Evolutionary conservation across 176 grass and related monocot genomes (phyloP), one percentile per base, ranked within the genome.

Genomic region (Musa acuminata): DNA sequence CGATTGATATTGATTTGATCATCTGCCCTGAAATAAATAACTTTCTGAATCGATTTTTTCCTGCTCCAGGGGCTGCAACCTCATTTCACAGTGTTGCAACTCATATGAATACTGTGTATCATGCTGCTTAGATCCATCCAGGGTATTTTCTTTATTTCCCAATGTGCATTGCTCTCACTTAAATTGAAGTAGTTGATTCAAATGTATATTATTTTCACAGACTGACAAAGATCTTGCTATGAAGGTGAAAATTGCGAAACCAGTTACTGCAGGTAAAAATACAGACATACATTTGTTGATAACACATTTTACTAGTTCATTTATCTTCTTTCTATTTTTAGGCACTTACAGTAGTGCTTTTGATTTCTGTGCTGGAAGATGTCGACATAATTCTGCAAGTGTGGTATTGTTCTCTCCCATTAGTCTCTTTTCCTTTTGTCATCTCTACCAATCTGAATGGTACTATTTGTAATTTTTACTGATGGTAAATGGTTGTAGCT

Each of bases 61-160:
- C 69, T 78, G 63, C 58, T 85, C 8, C 87, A 98, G 95, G 75
- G 90, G 95, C 55, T 98, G 95, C 84, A 84, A 91, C 55, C 82
- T 82, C 78, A 82, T 75, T 66, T 84, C 65, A 65, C 84, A 86
- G 49, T 98, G 95, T 62, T 98, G 95, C 82, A 84, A 94, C 63
- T 87, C 95, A 55, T 94, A 94, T 73, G 95, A 99, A 81, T 94
- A 91, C 82, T 98, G 90, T 65, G 90, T 99, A 67, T 99, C 95
- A 23, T 99, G 95, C 86, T 94, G 95, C 87, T 87, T 94, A 72
- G 49, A 91, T 84, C 90, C 95, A 79, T 85, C 80, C 16, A 93
- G 72, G 84, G 90, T 99, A 85, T n/a, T 75, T 64, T 65, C 10
- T 22, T 51, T 24, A 16, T 21, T 77, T 25, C 43, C 2, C 3